Percentiles rank a stretch among this genome's conserved stretches.
phyloP scores from a whole-genome alignment of 371 early-diverging fungal species.

The Lichtheimia hyalospora region DNA sequence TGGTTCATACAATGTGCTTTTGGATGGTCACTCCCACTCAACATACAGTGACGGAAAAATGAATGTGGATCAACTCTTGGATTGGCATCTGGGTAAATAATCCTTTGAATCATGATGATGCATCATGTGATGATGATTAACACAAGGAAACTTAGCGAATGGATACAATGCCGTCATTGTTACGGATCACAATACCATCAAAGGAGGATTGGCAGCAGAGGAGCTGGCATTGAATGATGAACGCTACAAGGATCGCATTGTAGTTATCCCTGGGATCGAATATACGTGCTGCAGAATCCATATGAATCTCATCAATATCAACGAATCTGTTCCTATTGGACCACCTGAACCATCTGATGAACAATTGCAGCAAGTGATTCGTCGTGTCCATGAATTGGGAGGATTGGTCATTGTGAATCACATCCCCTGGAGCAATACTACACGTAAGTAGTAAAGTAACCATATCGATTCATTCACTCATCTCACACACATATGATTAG shows the following conservation, averaged over 20 bases:
- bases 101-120: neutral
- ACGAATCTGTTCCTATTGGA: constrained; percentile 57
- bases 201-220: constrained; percentile 68
- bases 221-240: constrained; percentile 46
- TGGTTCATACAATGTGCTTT: constrained; percentile 57
- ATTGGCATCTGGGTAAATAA: constrained; percentile 62
- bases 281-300: constrained; percentile 76
- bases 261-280: constrained; percentile 75
- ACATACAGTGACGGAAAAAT: constrained; percentile 69
- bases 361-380: constrained; percentile 60
- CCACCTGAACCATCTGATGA: constrained; percentile 67
- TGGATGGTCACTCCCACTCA: constrained; percentile 76
- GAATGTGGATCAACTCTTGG: constrained; percentile 59
- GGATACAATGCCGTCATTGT: constrained; percentile 79
- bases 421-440: constrained; percentile 79
- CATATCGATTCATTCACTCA: neutral
- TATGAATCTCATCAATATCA: constrained; percentile 79
- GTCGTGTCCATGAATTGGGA: constrained; percentile 64
- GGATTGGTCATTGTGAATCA: constrained; percentile 81
- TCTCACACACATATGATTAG: constrained; percentile 15
- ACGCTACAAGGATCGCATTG: constrained; percentile 57
- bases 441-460: constrained; percentile 32
- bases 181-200: constrained; percentile 71
- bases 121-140: neutral
- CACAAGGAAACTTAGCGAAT: constrained; percentile 46